Evolutionary conservation across 148 eudicot species (phyloP).

Genomic region (Silene latifolia): DNA sequence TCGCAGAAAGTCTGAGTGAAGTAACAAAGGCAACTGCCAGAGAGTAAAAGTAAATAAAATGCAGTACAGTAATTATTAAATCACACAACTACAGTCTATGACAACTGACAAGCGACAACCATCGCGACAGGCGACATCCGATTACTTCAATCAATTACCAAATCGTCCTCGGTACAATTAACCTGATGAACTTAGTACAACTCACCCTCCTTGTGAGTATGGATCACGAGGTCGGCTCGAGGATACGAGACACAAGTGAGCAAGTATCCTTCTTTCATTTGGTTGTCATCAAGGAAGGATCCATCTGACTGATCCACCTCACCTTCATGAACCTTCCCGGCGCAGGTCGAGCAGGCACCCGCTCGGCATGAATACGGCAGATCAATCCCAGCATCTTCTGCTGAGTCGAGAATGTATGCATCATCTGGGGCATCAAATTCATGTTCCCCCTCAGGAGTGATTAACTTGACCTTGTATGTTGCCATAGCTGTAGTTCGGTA

Average conservation of each 20-base stretch:
- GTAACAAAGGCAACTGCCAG: background rate
- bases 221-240: conserved; percentile 60
- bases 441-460: conserved; percentile 58
- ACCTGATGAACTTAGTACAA: conserved; percentile 39
- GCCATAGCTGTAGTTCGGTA: conserved; percentile 46
- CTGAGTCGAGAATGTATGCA: conserved; percentile 66
- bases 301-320: conserved; percentile 85
- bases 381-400: conserved; percentile 70
- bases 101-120: background rate
- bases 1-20: background rate
- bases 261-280: conserved; percentile 55
- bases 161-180: background rate
- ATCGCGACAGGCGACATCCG: background rate
- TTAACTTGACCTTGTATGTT: conserved; percentile 55
- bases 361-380: conserved; percentile 91
- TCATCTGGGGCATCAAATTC: conserved; percentile 82
- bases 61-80: conserved; percentile 3
- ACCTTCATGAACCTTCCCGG: conserved; percentile 54
- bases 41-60: background rate
- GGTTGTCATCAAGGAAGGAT: conserved; percentile 76
- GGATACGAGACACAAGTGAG: conserved; percentile 82
- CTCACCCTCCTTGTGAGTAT: conserved; percentile 73
- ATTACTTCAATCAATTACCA: background rate
- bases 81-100: conserved; percentile 1
- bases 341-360: conserved; percentile 87